phyloP scores from a whole-genome alignment of 2,329 filamentous ascomycete species.

The Curvularia lunata region DNA sequence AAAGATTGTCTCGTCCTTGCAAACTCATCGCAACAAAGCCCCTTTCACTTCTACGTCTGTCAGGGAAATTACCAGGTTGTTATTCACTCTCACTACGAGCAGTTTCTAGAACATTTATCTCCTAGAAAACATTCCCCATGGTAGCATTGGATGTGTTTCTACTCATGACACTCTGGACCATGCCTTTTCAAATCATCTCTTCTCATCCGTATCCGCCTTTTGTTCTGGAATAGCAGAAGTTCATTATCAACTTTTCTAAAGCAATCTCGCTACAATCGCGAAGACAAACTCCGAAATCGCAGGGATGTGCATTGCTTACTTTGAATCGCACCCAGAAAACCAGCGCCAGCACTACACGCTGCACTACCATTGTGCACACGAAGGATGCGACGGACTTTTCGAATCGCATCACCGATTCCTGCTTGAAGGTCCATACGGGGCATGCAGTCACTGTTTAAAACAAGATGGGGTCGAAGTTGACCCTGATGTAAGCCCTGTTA shows the following conservation, averaged over 20 bases:
- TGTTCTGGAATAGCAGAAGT: background rate
- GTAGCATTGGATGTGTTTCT: background rate
- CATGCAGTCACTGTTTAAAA: conserved; percentile 1
- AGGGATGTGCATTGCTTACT: conserved; percentile 20
- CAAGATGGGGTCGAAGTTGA: background rate
- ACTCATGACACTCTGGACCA: background rate
- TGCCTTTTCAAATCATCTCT: background rate
- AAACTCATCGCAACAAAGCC: background rate
- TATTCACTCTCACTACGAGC: background rate
- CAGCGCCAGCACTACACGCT: background rate
- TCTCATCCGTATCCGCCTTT: background rate
- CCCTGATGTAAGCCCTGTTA: background rate
- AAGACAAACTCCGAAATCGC: background rate
- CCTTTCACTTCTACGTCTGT: background rate
- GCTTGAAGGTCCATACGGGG: conserved; percentile 4
- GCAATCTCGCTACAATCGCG: too few relatives aligned
- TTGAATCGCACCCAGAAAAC: conserved; percentile 3
- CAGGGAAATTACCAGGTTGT: background rate
- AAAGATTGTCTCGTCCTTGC: too few relatives aligned
- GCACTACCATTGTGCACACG: conserved; percentile 10
- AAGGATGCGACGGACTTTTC: conserved; percentile 5
- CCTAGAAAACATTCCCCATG: background rate
- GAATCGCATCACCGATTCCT: conserved; percentile 1
- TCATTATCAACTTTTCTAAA: background rate
- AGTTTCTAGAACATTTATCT: background rate